These are phyloP conservation scores for Colletotrichum truncatum DNA, from an alignment of 2,329 filamentous ascomycete species.

Conservation along the genomic window DNA sequence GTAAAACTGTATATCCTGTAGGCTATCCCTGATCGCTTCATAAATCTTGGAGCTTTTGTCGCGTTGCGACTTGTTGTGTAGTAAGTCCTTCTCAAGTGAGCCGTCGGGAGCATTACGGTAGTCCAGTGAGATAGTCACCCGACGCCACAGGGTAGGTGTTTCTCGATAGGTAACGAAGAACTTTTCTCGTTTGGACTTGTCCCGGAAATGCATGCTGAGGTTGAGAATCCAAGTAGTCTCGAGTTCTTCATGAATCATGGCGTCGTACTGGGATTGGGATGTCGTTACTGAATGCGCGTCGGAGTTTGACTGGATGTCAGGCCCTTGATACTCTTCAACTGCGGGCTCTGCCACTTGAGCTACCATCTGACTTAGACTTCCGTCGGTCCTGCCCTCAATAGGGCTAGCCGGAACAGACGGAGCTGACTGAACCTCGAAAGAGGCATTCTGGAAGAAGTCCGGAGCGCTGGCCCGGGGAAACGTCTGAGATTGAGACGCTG, in stretches of 20 bases:
- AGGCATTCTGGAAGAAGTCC: constrained; percentile 48
- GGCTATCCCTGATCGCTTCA: constrained; percentile 90
- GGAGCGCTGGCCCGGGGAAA: constrained; percentile 60
- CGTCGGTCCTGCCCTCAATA: constrained; percentile 42
- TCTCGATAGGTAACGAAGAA: constrained; percentile 96
- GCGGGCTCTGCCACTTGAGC: constrained; percentile 24
- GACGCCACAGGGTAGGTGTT: constrained; percentile 79
- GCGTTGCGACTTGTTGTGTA: constrained; percentile 80
- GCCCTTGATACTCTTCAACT: constrained; percentile 25
- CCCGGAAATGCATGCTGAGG: constrained; percentile 96
- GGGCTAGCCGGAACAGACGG: constrained; percentile 42
- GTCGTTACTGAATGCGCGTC: constrained; percentile 60
- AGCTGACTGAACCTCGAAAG: constrained; percentile 34
- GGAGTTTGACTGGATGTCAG: constrained; percentile 42
- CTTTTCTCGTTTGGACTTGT: constrained; percentile 92
- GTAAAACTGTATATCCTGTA: constrained; percentile 95
- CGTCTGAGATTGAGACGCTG: constrained; percentile 43
- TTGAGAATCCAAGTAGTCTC: constrained; percentile 95
- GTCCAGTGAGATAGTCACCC: constrained; percentile 93
- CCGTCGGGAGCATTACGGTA: constrained; percentile 83
- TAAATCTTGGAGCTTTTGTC: constrained; percentile 96
- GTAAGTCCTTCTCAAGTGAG: constrained; percentile 87
- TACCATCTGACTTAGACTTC: constrained; percentile 31
- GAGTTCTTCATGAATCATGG: constrained; percentile 79
- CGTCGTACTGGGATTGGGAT: constrained; percentile 61